Evolutionary conservation across 768 basidiomycete genomes (phyloP).

Genomic region (Nidularia pulvinata): DNA sequence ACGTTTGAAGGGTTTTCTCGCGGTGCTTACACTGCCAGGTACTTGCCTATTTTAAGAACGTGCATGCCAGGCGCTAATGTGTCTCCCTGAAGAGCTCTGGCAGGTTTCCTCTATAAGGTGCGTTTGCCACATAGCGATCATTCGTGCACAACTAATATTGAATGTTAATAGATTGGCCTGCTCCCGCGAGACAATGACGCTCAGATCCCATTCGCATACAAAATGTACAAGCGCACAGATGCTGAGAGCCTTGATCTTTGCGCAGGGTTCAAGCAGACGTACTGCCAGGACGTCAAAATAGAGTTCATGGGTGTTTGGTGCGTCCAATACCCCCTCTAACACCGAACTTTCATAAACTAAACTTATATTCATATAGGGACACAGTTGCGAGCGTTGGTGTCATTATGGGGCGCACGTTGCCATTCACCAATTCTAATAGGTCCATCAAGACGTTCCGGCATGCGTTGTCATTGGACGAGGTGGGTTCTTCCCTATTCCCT

Average conservation of each 20-base stretch:
- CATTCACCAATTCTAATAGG: constrained; percentile 64
- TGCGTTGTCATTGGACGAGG: constrained; percentile 78
- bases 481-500: constrained; percentile 18
- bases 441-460: constrained; percentile 75
- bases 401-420: constrained; percentile 56
- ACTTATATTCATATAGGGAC: constrained; percentile 50
- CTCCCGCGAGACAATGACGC: constrained; percentile 67
- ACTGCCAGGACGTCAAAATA: constrained; percentile 65
- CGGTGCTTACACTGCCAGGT: constrained; percentile 43
- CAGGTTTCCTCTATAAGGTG: constrained; percentile 74
- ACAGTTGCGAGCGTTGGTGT: constrained; percentile 79
- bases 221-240: constrained; percentile 60
- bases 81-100: constrained; percentile 56
- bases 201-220: constrained; percentile 75
- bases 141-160: background rate
- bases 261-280: constrained; percentile 72
- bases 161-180: constrained; percentile 56
- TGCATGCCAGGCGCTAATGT: too few species aligned
- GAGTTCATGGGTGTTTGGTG: constrained; percentile 84
- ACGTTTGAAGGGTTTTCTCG: constrained; percentile 68
- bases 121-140: background rate
- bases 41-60: background rate
- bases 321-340: constrained; percentile 8
- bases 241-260: constrained; percentile 41
- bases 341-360: background rate